Base-by-base conservation (phyloP, 2,329 filamentous ascomycete genomes). In the Colletotrichum siamense region DNA sequence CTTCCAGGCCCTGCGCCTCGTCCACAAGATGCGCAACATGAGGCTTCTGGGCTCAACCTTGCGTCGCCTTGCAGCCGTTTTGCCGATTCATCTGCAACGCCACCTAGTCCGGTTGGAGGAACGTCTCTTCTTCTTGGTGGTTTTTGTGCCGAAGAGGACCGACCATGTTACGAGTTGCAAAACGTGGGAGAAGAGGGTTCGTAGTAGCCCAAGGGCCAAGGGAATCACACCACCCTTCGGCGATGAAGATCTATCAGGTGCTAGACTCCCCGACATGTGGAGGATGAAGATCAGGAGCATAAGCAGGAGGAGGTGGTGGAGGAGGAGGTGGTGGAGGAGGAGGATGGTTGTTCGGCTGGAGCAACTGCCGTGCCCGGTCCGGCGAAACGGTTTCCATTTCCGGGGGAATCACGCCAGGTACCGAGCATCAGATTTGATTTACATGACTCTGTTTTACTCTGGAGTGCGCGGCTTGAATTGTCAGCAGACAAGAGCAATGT, bases 311-410 rank as follows among this genome's bases (percentile, higher is more conserved):
- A 12, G 24, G n/a, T 4, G 22, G 8, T 18, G 63, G 22, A 24
- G 15, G 15, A n/a, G 8, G 22, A 8, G 24, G n/a, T 7, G 22
- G 8, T n/a, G 63, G 24, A 26, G 16, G 16, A n/a, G n/a, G n/a
- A 22, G 22, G n/a, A 30, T 34, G 18, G 61, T 0, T 18, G 62
- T 16, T 30, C 15, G 59, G 28, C 26, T n/a, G 59, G 18, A 22
- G 28, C 24, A 30, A 30, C 32, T 26, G 52, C 66, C 30, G 36
- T 28, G 59, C 12, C n/a, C 68, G 68, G 32, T n/a, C 26, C 61
- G 26, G 22, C 72, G 72, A 75, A 75, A 75, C 68, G 72, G 72
- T 62, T 75, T 67, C 68, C 72, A n/a, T 71, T 28, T 16, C 57
- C 72, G 61, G 67, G 34, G 59, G 30, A 18, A 49, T 49, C 15